Evolutionary conservation across 306 rosid genomes (phyloP).

Genomic region (Prunus campanulata): DNA sequence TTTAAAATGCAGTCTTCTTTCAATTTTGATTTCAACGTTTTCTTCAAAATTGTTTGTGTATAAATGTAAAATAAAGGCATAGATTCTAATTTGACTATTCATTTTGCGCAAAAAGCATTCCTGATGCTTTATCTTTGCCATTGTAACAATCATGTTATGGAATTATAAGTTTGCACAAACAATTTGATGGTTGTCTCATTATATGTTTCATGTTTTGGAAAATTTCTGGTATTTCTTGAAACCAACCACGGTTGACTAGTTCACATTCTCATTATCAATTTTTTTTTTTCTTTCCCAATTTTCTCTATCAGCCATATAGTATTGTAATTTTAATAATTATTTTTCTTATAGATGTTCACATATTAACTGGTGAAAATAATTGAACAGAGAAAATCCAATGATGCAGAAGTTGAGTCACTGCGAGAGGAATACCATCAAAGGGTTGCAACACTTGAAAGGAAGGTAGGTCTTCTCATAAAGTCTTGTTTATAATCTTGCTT

Average conservation of each 20-base stretch:
- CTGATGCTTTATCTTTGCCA: neutral
- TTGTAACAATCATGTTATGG: neutral
- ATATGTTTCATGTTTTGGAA: neutral
- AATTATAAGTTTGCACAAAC: neutral
- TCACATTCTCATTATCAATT: neutral
- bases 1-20: neutral
- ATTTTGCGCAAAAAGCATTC: neutral
- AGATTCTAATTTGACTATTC: neutral
- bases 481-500: slow-evolving; percentile 14
- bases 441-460: slow-evolving; percentile 84
- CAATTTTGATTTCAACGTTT: neutral
- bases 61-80: neutral
- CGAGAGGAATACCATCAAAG: slow-evolving; percentile 99
- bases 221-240: neutral
- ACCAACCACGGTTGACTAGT: neutral
- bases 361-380: slow-evolving; percentile 39
- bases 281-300: neutral
- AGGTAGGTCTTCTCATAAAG: slow-evolving; percentile 45
- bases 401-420: slow-evolving; percentile 88
- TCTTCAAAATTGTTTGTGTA: neutral
- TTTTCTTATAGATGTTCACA: neutral
- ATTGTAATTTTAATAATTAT: neutral
- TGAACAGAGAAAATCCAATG: slow-evolving; percentile 89
- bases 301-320: neutral
- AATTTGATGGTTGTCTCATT: neutral